Conservation (phyloP, 2,329 filamentous ascomycete species). For the Calonectria fujianensis region DNA sequence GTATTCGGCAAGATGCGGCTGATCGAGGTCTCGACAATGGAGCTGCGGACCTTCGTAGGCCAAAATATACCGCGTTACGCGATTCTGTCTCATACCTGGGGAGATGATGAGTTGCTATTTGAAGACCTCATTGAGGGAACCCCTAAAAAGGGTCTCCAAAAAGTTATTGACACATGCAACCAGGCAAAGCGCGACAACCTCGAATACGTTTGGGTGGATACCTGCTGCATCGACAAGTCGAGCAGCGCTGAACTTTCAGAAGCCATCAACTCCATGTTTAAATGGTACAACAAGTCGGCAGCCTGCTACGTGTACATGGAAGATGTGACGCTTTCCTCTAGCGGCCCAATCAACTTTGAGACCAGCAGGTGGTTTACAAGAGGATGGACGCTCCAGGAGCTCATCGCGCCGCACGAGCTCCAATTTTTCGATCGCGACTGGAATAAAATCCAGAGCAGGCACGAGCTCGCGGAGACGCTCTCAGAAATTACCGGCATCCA, state of each 20-base stretch:
- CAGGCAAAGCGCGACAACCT: constrained; percentile 44
- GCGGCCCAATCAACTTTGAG: constrained; percentile 42
- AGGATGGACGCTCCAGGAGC: constrained; percentile 52
- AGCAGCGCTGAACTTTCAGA: constrained; percentile 52
- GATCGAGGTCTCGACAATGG: constrained; percentile 49
- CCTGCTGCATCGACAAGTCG: constrained; percentile 52
- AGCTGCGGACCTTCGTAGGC: constrained; percentile 44
- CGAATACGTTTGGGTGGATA: constrained; percentile 53
- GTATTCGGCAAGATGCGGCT: constrained; percentile 45
- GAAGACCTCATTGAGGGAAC: constrained; percentile 46
- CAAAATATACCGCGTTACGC: constrained; percentile 48
- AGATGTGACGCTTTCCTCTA: constrained; percentile 44
- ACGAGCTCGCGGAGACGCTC: constrained; percentile 43
- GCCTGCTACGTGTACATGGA: constrained; percentile 50
- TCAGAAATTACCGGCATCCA: constrained; percentile 49
- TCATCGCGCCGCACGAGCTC: constrained; percentile 50
- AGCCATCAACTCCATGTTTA: constrained; percentile 53
- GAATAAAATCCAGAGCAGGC: constrained; percentile 45
- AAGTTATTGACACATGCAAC: constrained; percentile 48
- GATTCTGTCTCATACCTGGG: constrained; percentile 54
- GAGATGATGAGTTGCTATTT: constrained; percentile 50
- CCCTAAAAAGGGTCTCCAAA: constrained; percentile 46
- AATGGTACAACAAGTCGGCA: constrained; percentile 50
- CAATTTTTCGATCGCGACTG: constrained; percentile 53
- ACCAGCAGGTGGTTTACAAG: constrained; percentile 52